Evolutionary conservation across 2,329 filamentous ascomycete genomes (phyloP).

Genomic region (Xylariaceae sp.): DNA sequence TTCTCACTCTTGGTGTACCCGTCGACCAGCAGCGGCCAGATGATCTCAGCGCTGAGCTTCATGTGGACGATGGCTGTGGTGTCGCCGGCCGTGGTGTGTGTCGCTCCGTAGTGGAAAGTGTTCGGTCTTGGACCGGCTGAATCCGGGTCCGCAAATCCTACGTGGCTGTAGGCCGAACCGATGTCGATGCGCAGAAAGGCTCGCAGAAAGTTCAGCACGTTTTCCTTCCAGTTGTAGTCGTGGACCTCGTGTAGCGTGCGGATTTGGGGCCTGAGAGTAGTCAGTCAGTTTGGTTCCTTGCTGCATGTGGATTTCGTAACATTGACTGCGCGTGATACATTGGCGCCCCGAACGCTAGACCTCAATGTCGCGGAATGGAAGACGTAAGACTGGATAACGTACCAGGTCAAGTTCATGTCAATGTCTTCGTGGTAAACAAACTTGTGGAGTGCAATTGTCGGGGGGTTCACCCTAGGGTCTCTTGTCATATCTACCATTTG

Average conservation of each 20-base stretch:
- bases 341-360: no score
- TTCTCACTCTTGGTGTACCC: conserved; percentile 26
- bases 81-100: background rate
- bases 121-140: background rate
- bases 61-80: background rate
- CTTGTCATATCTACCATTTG: conserved; percentile 1
- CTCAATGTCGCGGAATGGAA: no score
- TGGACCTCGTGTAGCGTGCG: background rate
- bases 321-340: no score
- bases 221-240: conserved; percentile 17
- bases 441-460: conserved; percentile 5
- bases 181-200: conserved; percentile 13
- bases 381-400: no score
- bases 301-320: no score
- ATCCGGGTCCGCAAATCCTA: background rate
- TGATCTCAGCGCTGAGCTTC: conserved; percentile 18
- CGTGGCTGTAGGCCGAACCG: background rate
- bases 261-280: no score
- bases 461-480: conserved; percentile 1
- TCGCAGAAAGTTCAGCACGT: conserved; percentile 6
- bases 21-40: conserved; percentile 27
- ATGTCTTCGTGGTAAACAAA: conserved; percentile 10
- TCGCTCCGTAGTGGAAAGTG: conserved; percentile 12
- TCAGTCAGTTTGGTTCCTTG: no score
- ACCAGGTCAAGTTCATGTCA: conserved; percentile 2